These are phyloP conservation scores for Glomus cerebriforme DNA, from an alignment of 192 early-diverging fungal species.

Conservation along the genomic window DNA sequence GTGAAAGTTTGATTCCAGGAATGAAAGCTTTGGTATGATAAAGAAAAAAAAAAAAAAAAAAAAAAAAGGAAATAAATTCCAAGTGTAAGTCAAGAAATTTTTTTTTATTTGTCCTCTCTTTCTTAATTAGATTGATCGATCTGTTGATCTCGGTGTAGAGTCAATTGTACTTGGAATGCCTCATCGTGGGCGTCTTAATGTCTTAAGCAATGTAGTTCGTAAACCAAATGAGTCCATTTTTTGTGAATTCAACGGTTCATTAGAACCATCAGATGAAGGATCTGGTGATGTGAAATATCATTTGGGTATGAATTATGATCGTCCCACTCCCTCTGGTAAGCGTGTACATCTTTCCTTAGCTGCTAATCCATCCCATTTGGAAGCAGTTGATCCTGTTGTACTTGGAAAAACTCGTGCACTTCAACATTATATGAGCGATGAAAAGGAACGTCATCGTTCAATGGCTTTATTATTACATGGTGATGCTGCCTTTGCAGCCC, in stretches of 20 bases:
- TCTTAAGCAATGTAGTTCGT: conserved; percentile 97
- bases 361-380: conserved; percentile 98
- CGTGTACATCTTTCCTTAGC: conserved; percentile 96
- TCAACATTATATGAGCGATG: conserved; percentile 93
- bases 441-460: conserved; percentile 72
- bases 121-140: conserved; percentile 80
- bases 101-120: conserved; percentile 1
- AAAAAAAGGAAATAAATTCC: no score
- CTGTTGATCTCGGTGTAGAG: conserved; percentile 93
- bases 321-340: conserved; percentile 95
- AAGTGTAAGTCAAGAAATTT: conserved; percentile 11
- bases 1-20: conserved; percentile 95
- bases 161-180: conserved; percentile 99
- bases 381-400: conserved; percentile 98
- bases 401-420: conserved; percentile 95
- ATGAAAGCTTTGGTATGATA: conserved; percentile 90
- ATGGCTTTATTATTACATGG: conserved; percentile 97
- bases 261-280: conserved; percentile 87
- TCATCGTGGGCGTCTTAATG: conserved; percentile 97
- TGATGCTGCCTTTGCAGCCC: conserved; percentile 97
- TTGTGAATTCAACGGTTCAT: conserved; percentile 91
- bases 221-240: conserved; percentile 99
- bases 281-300: conserved; percentile 97
- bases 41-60: conserved; percentile 73
- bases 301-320: conserved; percentile 92